Conservation (phyloP, 73 alveolate genomes). For the Paramecium octaurelia region DNA sequence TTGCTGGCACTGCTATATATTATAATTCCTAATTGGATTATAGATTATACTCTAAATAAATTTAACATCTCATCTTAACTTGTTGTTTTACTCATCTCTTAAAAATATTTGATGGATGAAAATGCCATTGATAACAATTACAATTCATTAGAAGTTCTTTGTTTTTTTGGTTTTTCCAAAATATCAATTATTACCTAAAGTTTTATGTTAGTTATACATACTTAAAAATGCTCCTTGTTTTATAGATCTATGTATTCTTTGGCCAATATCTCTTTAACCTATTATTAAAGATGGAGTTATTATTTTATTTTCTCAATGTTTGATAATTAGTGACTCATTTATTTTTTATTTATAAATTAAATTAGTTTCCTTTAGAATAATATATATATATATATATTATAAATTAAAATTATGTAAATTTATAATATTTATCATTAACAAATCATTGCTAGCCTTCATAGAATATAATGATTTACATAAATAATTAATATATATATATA, state of each 20-base stretch:
- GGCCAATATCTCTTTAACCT: neutral
- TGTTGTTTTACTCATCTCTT: neutral
- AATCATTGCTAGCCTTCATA: neutral
- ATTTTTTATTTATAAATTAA: neutral
- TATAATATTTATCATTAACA: neutral
- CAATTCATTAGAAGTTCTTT: neutral
- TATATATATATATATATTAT: neutral
- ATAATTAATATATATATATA: neutral
- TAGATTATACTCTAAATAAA: neutral
- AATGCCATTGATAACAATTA: slow-evolving; percentile 10
- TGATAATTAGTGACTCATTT: neutral
- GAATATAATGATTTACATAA: neutral
- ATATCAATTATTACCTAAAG: neutral
- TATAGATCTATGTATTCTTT: neutral
- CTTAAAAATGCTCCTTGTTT: neutral
- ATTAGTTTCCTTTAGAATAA: neutral
- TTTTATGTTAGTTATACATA: neutral
- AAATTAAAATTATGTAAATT: neutral
- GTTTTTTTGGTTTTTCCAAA: neutral
- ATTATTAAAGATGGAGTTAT: neutral
- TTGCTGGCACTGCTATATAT: neutral
- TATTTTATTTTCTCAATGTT: neutral
- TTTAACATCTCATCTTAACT: slow-evolving; percentile 7
- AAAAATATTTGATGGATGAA: neutral
- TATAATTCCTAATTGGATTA: neutral